Evolutionary conservation across 805 yeast genomes (phyloP), one percentile per base, ranked within the genome.

Genomic region (Schwanniomyces yamadae): DNA sequence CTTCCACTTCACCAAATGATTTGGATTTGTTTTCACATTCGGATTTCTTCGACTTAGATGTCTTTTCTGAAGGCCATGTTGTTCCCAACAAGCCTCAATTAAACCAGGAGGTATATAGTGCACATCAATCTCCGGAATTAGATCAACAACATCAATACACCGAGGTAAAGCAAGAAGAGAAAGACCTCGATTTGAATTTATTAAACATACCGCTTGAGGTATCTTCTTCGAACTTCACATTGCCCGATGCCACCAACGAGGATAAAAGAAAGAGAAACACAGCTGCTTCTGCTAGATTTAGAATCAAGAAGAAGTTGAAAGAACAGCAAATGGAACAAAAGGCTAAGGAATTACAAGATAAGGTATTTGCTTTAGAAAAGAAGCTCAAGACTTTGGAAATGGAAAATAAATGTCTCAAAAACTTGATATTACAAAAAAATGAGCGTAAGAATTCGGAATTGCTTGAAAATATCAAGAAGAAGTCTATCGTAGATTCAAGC

Each of bases 221-320:
- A 19, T 6, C 15, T 7, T 4, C 22, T 5, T n/a, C 18, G 6
- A 5, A 16, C 6, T 8, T 16, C 7, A 13, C 23, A 4, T 26
- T 34, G 4, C 35, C 40, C 4, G 34, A 31, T 8, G 29, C 58
- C 17, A 66, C 73, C 15, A 80, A 77, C 40, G 73, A 71, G 29
- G 93, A 84, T 52, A 91, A 87, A 63, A 75, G 95, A 43, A 78
- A 84, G 45, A 75, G 95, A 50, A 90, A 89, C 63, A 89, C 96
- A 0, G 96, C 93, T 1, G 98, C 99, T 1, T 80, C 91, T 14
- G 97, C 97, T 4, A 72, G 98, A 41, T 91, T 91, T 70, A 75
- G 99, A 45, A 77, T 88, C 55, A 88, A 87, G 74, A 89, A 86
- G 78, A 90, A 91, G 73, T 54, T 84, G 63, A 84, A 87, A 59